Base-by-base conservation (phyloP, 805 yeast genomes). In the Yarrowia sp. region DNA sequence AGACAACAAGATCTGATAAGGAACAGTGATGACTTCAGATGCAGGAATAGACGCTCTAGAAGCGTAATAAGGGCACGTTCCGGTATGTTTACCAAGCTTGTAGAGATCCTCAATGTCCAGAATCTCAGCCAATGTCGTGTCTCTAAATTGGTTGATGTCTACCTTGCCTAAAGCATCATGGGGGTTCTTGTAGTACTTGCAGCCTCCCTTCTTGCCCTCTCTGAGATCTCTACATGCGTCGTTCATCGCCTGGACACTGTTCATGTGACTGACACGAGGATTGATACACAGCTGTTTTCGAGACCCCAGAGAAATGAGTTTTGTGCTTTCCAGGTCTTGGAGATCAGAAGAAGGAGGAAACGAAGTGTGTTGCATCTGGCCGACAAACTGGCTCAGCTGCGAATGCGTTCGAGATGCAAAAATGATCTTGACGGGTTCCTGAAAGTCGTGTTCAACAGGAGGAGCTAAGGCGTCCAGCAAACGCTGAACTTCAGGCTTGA, bases 331-430 rank as follows among this genome's bases (percentile, higher is more conserved):
- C 0, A 73, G 70, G 10, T 69, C 67, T 53, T 81, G 75, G 46
- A 93, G 77, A 7, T 48, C 55, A 4, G 67, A 38, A 2, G 67
- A 63, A 11, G 67, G 67, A 1, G 67, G 67, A 38, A 63, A 63
- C 2, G 40, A 15, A 12, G 48, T 38, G 8, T 63, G 38, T n/a
- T 49, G 55, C n/a, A 63, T 19, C 73, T 94, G 97, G 15, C 85
- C 84, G 0, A 92, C 85, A 74, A 93, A 90, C 75, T 93, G 98
- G 45, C 82, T 82, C 55, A 93, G 79, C 75, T 93, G 98, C 0
- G 97, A 91, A 74, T 93, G 98, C 0, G 98, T 93, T 77, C 98
- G 81, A 1, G 97, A 91, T 0, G 97, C 83, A 75, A 87, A 92
- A 72, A 79, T 85, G 1, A 93, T 85, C 72, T 87, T 85, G 0